Conservation (phyloP, 495 filamentous ascomycete species). For the Aspergillus sclerotioniger region DNA sequence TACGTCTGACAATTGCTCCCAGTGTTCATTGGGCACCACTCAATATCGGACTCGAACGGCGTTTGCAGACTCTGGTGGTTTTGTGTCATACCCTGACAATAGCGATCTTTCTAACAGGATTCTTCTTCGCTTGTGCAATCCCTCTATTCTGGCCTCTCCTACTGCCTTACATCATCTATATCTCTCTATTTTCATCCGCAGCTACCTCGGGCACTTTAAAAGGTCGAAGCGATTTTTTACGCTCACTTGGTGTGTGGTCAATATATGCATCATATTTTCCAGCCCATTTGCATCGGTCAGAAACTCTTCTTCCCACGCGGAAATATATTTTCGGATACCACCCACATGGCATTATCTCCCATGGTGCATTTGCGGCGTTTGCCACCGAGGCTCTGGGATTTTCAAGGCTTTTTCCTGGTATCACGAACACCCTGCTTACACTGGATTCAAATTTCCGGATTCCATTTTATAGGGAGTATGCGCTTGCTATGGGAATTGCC, state of each 20-base stretch:
- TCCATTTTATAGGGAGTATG: conserved; percentile 90
- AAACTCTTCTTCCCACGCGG: conserved; percentile 68
- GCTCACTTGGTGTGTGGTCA: conserved; percentile 76
- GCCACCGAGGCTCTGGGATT: conserved; percentile 90
- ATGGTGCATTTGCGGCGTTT: conserved; percentile 92
- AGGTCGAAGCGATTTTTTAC: conserved; percentile 68
- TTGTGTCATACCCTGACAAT: conserved; percentile 83
- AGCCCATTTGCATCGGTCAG: conserved; percentile 78
- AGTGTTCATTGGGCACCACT: conserved; percentile 84
- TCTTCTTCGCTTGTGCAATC: conserved; percentile 89
- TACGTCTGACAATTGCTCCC: conserved; percentile 7
- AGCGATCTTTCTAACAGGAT: conserved; percentile 67
- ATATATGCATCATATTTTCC: conserved; percentile 94
- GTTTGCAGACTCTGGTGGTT: conserved; percentile 84
- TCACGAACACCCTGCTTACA: conserved; percentile 87
- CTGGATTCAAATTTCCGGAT: conserved; percentile 90
- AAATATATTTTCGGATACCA: conserved; percentile 99
- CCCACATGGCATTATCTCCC: conserved; percentile 93
- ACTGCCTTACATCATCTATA: conserved; percentile 84
- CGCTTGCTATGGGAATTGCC: conserved; percentile 78
- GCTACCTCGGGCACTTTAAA: conserved; percentile 69
- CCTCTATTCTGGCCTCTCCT: conserved; percentile 90
- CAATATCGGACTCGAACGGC: conserved; percentile 78
- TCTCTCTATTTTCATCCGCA: conserved; percentile 72
- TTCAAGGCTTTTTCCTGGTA: conserved; percentile 86